A percentile compares a stretch with the other conserved stretches of the same genome.
Conservation (phyloP, 2,329 filamentous ascomycete species). For the Penicillium sp. region DNA sequence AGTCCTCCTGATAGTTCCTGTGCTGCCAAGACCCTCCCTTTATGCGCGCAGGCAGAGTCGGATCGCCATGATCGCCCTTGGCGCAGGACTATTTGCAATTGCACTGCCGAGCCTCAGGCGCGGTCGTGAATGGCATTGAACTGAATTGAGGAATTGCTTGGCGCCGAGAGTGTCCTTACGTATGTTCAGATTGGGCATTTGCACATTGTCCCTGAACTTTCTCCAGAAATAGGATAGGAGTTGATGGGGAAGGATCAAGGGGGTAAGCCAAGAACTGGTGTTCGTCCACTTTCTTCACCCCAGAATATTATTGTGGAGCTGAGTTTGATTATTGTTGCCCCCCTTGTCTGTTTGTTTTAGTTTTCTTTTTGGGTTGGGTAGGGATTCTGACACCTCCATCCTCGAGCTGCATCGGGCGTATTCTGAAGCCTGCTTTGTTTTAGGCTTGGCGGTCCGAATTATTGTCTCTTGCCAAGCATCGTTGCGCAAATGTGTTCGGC, state of each 20-base stretch:
- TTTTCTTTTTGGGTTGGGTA: neutral
- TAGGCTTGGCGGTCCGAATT: constrained; percentile 13
- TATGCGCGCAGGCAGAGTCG: neutral
- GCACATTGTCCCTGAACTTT: neutral
- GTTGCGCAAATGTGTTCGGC: constrained; percentile 2
- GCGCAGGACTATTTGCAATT: constrained; percentile 14
- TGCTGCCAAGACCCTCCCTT: constrained; percentile 11
- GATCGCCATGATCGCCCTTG: constrained; percentile 24
- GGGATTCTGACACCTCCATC: neutral
- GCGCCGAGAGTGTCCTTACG: neutral
- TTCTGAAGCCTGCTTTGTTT: constrained; percentile 12
- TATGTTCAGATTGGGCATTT: neutral
- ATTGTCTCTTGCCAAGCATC: constrained; percentile 10
- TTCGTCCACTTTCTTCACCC: constrained; percentile 1
- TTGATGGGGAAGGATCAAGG: neutral
- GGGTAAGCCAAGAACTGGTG: constrained; percentile 1
- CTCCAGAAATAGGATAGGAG: neutral
- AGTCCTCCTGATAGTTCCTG: constrained; percentile 2
- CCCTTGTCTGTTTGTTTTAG: neutral
- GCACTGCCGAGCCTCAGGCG: constrained; percentile 3
- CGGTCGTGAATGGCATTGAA: neutral
- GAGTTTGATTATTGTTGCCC: neutral
- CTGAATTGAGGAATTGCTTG: neutral
- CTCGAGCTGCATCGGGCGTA: constrained; percentile 10
- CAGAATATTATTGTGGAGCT: neutral